Evolutionary conservation across 2,329 filamentous ascomycete species (phyloP), one percentile per base, ranked within the genome.

Genomic region (Ascochyta koolunga): DNA sequence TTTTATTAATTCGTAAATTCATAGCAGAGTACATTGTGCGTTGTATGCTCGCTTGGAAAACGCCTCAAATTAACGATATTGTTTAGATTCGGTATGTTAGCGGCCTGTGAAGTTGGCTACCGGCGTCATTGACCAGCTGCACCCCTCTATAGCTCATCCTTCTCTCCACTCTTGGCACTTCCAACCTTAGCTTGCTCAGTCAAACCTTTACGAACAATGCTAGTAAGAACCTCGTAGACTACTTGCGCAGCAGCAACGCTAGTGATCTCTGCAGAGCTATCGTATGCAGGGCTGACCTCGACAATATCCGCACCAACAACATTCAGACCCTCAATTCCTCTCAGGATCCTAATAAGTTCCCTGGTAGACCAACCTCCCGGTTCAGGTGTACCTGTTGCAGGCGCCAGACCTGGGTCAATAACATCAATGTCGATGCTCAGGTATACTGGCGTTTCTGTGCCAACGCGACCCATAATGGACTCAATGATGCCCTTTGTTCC

Each of bases 321-420:
- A 69, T 96, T 96, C 71, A 96, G 73, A 0, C 80, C 84, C 77
- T 96, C 92, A 36, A 96, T 83, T 0, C 90, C 91, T 27, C 91
- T 81, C 70, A 96, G 76, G 53, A 96, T 91, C 11, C 89, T 81
- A 60, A 96, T 93, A 64, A 96, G 80, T 79, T 96, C 93, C 45
- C 92, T 81, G 18, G 89, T 96, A 5, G 90, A 95, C 92, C 92
- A 96, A 32, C 92, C 92, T 52, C 93, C 92, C 0, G 91, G 89
- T 78, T 96, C 92, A 0, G 92, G 92, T 0, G 92, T 96, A 1
- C 92, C 93, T 0, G 91, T 96, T 2, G 89, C 90, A 0, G 91
- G 90, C 2, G 86, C 86, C 43, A 86, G 77, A 27, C 83, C 87
- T 0, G 90, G 90, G 71, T 93, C 89, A 40, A 93, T 79, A 0